Evolutionary conservation across 768 basidiomycete genomes (phyloP).

Genomic region (Tephrocybe sp.): DNA sequence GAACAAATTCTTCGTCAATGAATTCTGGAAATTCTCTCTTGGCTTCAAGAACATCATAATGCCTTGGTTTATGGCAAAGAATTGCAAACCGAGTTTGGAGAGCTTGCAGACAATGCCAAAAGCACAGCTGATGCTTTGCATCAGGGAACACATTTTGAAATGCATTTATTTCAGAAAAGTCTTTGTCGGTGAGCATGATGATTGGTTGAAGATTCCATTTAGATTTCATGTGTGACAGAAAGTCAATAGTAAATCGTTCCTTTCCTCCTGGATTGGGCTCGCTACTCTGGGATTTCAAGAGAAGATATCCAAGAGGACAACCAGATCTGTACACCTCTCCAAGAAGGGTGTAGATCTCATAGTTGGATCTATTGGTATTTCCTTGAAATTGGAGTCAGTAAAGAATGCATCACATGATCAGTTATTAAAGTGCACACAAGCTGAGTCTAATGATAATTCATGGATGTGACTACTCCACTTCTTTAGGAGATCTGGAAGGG

Average conservation of each 20-base stretch:
- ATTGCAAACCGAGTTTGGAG: slow-evolving; percentile 27
- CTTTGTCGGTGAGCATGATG: slow-evolving; percentile 31
- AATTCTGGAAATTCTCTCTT: slow-evolving; percentile 21
- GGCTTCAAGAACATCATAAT: slow-evolving; percentile 25
- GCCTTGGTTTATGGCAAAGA: slow-evolving; percentile 21
- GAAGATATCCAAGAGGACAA: slow-evolving; percentile 28
- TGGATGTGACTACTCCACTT: slow-evolving; percentile 21
- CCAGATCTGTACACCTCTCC: slow-evolving; percentile 30
- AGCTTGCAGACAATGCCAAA: too few relatives aligned
- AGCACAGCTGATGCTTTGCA: too few relatives aligned
- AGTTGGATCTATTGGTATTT: slow-evolving; percentile 29
- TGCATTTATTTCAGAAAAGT: slow-evolving; percentile 19
- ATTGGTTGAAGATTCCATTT: slow-evolving; percentile 20
- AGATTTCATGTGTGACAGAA: slow-evolving; percentile 22
- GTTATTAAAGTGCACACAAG: not conserved
- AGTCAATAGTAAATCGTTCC: slow-evolving; percentile 20
- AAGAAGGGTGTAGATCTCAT: slow-evolving; percentile 29
- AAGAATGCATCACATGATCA: not conserved
- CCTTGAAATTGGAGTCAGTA: too few relatives aligned
- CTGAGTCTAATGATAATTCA: slow-evolving; percentile 10
- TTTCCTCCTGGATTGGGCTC: slow-evolving; percentile 19
- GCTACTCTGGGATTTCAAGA: slow-evolving; percentile 17
- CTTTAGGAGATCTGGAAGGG: slow-evolving; percentile 20
- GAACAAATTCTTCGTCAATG: too few relatives aligned
- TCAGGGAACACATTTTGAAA: too few relatives aligned